A percentile compares a stretch with the other conserved stretches of the same genome.
Evolutionary conservation across 106 monocot genomes (phyloP).

Genomic region (Acorus gramineus): DNA sequence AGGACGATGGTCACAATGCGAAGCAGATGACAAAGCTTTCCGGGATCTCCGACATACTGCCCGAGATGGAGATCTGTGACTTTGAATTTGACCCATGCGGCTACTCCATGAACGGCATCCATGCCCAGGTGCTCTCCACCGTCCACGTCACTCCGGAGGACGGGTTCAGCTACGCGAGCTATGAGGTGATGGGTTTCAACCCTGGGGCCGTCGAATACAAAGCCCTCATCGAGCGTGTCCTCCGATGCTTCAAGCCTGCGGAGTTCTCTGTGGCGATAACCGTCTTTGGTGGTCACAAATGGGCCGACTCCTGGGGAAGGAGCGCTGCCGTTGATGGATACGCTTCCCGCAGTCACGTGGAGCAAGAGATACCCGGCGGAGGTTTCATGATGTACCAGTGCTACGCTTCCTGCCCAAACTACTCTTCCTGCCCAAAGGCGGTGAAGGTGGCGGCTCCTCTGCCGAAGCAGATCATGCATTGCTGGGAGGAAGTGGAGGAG

Average conservation of each 20-base stretch:
- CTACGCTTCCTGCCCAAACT: slow-evolving; percentile 1
- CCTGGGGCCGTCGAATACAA: slow-evolving; percentile 16
- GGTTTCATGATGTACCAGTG: slow-evolving; percentile 31
- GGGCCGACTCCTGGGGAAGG: slow-evolving; percentile 24
- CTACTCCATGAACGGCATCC: slow-evolving; percentile 82
- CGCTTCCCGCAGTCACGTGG: slow-evolving; percentile 12
- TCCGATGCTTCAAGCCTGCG: slow-evolving; percentile 34
- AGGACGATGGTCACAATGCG: slow-evolving; percentile 14
- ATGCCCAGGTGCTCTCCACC: slow-evolving; percentile 41
- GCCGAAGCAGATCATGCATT: slow-evolving; percentile 36
- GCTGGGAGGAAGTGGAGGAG: slow-evolving; percentile 20
- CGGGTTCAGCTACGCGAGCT: slow-evolving; percentile 84
- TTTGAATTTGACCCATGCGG: slow-evolving; percentile 89
- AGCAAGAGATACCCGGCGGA: slow-evolving; percentile 28
- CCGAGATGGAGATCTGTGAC: slow-evolving; percentile 81
- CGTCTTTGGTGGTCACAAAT: slow-evolving; percentile 20
- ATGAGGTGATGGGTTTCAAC: slow-evolving; percentile 75
- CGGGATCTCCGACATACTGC: slow-evolving; percentile 60
- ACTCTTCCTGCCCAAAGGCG: not conserved
- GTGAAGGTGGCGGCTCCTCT: slow-evolving; percentile 5
- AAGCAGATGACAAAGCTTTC: slow-evolving; percentile 67
- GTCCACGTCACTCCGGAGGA: slow-evolving; percentile 85
- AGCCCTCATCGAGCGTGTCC: slow-evolving; percentile 45
- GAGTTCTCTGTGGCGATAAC: slow-evolving; percentile 46
- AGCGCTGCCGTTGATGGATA: slow-evolving; percentile 14